phyloP scores from a whole-genome alignment of 305 asterid genomes.

The Galium porrigens region DNA sequence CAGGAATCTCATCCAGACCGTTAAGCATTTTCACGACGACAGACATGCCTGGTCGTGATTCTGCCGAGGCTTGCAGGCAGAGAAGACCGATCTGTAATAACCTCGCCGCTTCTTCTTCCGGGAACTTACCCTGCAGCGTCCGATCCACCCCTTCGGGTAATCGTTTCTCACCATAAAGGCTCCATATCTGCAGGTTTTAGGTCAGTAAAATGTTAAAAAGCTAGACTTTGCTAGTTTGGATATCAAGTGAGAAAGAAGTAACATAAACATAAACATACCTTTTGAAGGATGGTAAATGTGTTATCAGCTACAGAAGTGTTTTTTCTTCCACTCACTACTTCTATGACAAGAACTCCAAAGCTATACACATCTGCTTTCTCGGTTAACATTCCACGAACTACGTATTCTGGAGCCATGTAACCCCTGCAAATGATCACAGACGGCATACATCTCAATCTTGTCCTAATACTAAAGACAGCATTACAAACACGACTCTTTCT shows the following conservation, averaged over 20 bases:
- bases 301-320: conserved; percentile 26
- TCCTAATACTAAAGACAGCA: background rate
- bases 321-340: conserved; percentile 33
- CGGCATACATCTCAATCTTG: background rate
- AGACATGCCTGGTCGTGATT: conserved; percentile 44
- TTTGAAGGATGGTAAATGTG: conserved; percentile 31
- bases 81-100: conserved; percentile 36
- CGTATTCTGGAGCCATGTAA: conserved; percentile 62
- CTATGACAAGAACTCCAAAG: conserved; percentile 45
- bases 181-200: conserved; percentile 28
- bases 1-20: conserved; percentile 23
- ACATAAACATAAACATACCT: conserved; percentile 20
- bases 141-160: conserved; percentile 34
- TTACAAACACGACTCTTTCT: no score
- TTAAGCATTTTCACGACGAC: conserved; percentile 35
- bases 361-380: conserved; percentile 56
- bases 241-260: background rate
- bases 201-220: conserved; percentile 3
- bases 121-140: conserved; percentile 23
- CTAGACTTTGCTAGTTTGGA: background rate
- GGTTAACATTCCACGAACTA: conserved; percentile 40
- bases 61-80: conserved; percentile 45
- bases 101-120: conserved; percentile 27
- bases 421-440: conserved; percentile 24
- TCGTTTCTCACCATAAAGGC: conserved; percentile 23